phyloP scores from a whole-genome alignment of 2,329 filamentous ascomycete species.

The Aspergillus piperis region DNA sequence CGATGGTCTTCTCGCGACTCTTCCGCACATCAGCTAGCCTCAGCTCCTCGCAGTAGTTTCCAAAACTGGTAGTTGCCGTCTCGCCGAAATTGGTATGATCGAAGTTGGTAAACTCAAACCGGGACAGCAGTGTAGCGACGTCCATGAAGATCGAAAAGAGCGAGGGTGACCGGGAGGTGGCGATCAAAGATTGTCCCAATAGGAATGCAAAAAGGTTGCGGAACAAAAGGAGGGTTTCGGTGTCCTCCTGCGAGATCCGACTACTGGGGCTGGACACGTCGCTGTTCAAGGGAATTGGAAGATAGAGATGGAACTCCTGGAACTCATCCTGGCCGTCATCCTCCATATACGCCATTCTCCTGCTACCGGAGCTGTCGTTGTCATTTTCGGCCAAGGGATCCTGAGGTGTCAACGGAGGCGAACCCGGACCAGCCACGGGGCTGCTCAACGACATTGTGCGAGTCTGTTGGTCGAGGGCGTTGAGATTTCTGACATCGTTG shows the following conservation, averaged over 20 bases:
- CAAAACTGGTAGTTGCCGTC: constrained; percentile 54
- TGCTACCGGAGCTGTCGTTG: constrained; percentile 50
- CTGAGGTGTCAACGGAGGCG: constrained; percentile 34
- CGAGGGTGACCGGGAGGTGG: constrained; percentile 56
- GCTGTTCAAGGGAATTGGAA: constrained; percentile 59
- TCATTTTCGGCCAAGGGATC: constrained; percentile 38
- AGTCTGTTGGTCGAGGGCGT: constrained; percentile 38
- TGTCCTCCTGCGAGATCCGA: constrained; percentile 49
- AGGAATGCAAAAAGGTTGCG: constrained; percentile 67
- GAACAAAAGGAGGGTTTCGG: constrained; percentile 59
- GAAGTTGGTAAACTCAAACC: constrained; percentile 62
- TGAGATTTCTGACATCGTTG: constrained; percentile 39
- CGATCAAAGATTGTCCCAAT: constrained; percentile 62
- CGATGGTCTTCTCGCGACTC: constrained; percentile 84
- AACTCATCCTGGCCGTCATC: constrained; percentile 49
- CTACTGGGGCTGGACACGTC: constrained; percentile 45
- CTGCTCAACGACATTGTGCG: constrained; percentile 34
- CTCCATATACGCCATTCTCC: constrained; percentile 46
- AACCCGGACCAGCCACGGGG: constrained; percentile 25
- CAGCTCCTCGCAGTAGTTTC: constrained; percentile 72
- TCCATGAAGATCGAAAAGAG: constrained; percentile 64
- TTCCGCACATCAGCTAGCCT: constrained; percentile 75
- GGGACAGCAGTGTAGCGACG: constrained; percentile 58
- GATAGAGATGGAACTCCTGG: constrained; percentile 55
- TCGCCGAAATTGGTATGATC: constrained; percentile 67